These are phyloP conservation scores for Halteria grandinella DNA, from an alignment of 73 alveolate species.

Conservation along the genomic window DNA sequence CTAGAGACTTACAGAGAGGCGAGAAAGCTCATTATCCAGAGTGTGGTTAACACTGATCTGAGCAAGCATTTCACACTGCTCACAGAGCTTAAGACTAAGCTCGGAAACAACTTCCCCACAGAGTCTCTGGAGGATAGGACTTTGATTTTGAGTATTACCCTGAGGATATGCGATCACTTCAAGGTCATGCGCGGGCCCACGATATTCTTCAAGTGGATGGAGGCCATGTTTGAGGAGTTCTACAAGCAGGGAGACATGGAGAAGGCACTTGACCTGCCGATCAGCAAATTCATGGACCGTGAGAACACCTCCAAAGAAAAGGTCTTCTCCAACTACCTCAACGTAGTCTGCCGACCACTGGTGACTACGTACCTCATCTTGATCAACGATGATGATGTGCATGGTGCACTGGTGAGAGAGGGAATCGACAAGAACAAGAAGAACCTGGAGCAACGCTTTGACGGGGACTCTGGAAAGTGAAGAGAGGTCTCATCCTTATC, in stretches of 20 bases:
- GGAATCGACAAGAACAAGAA: conserved; percentile 68
- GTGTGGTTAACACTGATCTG: conserved; percentile 70
- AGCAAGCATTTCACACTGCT: conserved; percentile 67
- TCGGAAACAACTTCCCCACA: conserved; percentile 73
- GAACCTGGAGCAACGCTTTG: conserved; percentile 56
- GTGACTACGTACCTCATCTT: conserved; percentile 58
- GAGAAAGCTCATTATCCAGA: conserved; percentile 60
- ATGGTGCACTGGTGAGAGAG: conserved; percentile 52
- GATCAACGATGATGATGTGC: conserved; percentile 63
- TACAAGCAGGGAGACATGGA: conserved; percentile 89
- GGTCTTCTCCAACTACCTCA: conserved; percentile 59
- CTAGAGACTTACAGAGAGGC: conserved; percentile 47
- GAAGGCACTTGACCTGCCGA: conserved; percentile 81
- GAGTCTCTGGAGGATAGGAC: conserved; percentile 72
- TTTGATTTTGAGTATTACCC: conserved; percentile 51
- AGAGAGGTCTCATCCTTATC: background rate
- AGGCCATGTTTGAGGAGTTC: conserved; percentile 84
- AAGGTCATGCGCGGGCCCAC: conserved; percentile 68
- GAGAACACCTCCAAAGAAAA: conserved; percentile 83
- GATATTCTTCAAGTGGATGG: conserved; percentile 81
- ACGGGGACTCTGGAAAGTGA: conserved; percentile 55
- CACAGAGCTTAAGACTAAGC: conserved; percentile 72
- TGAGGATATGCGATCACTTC: conserved; percentile 62
- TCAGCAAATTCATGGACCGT: conserved; percentile 87
- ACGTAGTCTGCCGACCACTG: conserved; percentile 67